Evolutionary conservation across 371 early-diverging fungal species (phyloP).

Genomic region (Mortierella sp.): DNA sequence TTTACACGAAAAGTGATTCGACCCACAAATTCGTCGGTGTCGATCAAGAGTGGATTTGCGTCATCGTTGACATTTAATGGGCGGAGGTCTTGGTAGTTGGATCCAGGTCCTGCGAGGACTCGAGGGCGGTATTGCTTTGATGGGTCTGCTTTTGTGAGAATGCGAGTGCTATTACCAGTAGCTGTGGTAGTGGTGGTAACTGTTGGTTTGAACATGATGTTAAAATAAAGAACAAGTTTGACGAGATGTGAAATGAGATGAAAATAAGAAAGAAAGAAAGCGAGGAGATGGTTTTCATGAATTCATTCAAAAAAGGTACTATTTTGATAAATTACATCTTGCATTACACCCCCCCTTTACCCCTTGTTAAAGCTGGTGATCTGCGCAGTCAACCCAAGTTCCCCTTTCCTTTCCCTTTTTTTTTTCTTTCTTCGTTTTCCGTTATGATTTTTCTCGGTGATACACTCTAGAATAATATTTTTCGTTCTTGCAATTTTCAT

Average conservation of each 20-base stretch:
- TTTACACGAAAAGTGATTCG: constrained; percentile 73
- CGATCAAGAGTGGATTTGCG: constrained; percentile 68
- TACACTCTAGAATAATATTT: too few relatives aligned
- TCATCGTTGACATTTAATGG: constrained; percentile 75
- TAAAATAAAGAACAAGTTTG: not conserved
- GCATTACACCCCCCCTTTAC: too few relatives aligned
- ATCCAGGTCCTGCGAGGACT: constrained; percentile 3
- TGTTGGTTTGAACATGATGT: not conserved
- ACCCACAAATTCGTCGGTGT: constrained; percentile 74
- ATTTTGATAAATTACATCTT: too few relatives aligned
- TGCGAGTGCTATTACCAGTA: not conserved
- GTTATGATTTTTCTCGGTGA: too few relatives aligned
- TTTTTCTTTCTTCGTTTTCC: too few relatives aligned
- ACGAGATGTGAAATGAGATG: too few relatives aligned
- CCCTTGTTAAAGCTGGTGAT: too few relatives aligned
- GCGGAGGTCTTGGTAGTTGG: constrained; percentile 6
- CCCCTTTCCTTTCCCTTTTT: too few relatives aligned
- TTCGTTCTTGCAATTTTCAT: too few relatives aligned
- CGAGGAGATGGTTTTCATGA: too few relatives aligned
- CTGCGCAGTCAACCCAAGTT: too few relatives aligned
- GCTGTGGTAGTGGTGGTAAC: not conserved
- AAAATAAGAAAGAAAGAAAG: not conserved
- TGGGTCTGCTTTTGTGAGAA: not conserved
- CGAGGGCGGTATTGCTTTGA: not conserved
- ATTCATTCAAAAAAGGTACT: too few relatives aligned